phyloP scores from a whole-genome alignment of 2,329 filamentous ascomycete genomes.

The Neofusicoccum laricinum region DNA sequence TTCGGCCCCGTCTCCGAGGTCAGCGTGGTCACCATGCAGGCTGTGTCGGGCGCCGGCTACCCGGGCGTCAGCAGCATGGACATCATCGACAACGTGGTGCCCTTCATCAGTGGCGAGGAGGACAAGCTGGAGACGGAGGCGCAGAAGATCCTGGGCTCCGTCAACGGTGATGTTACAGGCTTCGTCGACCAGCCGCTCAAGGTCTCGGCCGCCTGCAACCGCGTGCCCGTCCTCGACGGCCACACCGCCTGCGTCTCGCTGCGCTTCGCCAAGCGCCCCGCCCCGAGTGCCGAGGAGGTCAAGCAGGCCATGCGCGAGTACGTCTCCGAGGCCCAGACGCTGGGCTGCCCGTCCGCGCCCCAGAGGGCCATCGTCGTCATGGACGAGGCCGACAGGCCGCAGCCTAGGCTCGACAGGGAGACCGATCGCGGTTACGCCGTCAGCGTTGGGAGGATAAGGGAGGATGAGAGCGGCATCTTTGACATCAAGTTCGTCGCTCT shows the following conservation, averaged over 20 bases:
- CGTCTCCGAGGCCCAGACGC: slow-evolving; percentile 72
- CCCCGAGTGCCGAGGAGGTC: slow-evolving; percentile 72
- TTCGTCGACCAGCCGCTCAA: slow-evolving; percentile 76
- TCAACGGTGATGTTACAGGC: slow-evolving; percentile 69
- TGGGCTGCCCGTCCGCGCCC: slow-evolving; percentile 87
- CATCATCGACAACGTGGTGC: slow-evolving; percentile 92
- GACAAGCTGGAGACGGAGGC: slow-evolving; percentile 95
- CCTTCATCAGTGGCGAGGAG: slow-evolving; percentile 89
- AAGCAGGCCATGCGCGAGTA: slow-evolving; percentile 78
- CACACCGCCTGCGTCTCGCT: slow-evolving; percentile 94
- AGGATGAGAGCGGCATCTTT: slow-evolving; percentile 85
- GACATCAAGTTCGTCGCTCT: slow-evolving; percentile 93
- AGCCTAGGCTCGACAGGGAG: slow-evolving; percentile 86
- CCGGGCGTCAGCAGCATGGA: slow-evolving; percentile 92
- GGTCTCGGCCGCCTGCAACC: slow-evolving; percentile 85
- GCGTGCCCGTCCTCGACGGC: slow-evolving; percentile 91
- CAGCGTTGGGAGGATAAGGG: slow-evolving; percentile 80
- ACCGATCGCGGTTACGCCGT: slow-evolving; percentile 84
- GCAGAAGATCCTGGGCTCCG: slow-evolving; percentile 81
- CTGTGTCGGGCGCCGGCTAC: slow-evolving; percentile 88
- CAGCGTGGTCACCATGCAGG: slow-evolving; percentile 91
- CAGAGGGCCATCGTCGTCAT: slow-evolving; percentile 79
- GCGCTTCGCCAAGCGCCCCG: slow-evolving; percentile 71
- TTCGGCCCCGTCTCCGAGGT: slow-evolving; percentile 78
- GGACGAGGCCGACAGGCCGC: slow-evolving; percentile 85